Base-by-base conservation (phyloP, 2,329 filamentous ascomycete species). In the Ophiostoma angusticollis region DNA sequence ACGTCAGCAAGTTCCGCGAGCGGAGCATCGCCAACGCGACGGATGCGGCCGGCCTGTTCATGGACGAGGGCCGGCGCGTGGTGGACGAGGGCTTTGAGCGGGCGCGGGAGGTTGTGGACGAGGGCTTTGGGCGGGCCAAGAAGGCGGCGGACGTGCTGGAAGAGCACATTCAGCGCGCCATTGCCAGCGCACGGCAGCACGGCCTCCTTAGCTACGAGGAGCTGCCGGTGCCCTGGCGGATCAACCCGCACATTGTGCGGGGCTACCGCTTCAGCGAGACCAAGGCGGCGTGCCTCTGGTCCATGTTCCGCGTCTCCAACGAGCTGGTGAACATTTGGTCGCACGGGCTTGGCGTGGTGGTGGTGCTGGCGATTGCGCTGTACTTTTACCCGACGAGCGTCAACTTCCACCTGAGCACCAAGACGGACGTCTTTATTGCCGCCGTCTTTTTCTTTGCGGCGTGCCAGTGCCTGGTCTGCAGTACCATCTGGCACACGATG, bases 261-360 rank as follows among this genome's bases (percentile, higher is more conserved):
- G 91, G 91, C 14, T 98, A 98, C 58, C 87, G 91, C 37, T 98
- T 98, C 65, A 82, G 77, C 45, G 84, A 93, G 52, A 86, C 84
- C 43, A 93, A 93, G 58, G 65, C 89, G 40, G 89, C 89, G 50
- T 96, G 89, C 56, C 67, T 96, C 37, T 73, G 74, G 37, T 94
- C 86, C 17, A 76, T 84, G 45, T 87, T 94, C 54, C 72, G 75
- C 46, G 65, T 91, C 42, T 93, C 84, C 47, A 98, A 98, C 60
- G 91, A 98, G 62, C 74, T 81, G 29, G 80, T 96, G 65, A 98
- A 98, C 61, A 98, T 98, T 54, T 98, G 91, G 91, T 89, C 87
- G 2, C 91, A 98, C 56, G 75, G 81, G 11, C 71, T 98, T 22
- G 91, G 91, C 14, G 70, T 96, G n/a, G 54, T 96, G 23, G 68